These are phyloP conservation scores for Serendipita sp. DNA, from an alignment of 768 basidiomycete species.

Conservation along the genomic window DNA sequence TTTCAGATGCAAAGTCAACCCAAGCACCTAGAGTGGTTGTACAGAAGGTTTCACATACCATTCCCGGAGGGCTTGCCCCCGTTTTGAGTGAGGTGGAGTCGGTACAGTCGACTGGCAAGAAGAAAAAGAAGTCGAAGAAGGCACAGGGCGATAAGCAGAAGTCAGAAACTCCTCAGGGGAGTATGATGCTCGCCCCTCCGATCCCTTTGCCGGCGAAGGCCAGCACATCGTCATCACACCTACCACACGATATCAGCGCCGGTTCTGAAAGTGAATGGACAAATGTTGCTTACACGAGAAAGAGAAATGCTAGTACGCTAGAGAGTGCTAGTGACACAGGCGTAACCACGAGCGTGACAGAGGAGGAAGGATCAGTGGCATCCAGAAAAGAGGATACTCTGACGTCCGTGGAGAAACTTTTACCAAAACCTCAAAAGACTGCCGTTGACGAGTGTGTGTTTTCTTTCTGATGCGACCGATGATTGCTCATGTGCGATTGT, in stretches of 20 bases:
- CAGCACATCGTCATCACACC: not conserved
- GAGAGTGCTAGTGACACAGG: conserved; percentile 10
- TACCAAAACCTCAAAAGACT: conserved; percentile 50
- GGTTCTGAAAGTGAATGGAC: not conserved
- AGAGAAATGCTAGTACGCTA: not conserved
- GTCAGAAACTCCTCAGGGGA: not conserved
- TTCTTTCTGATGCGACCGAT: not conserved
- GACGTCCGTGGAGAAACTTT: conserved; percentile 43
- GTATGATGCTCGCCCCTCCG: conserved; percentile 4
- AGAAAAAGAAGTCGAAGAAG: conserved; percentile 5
- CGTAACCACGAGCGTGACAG: conserved; percentile 11
- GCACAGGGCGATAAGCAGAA: conserved; percentile 3
- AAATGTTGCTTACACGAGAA: not conserved
- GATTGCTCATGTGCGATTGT: conserved; percentile 10
- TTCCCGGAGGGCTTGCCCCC: conserved; percentile 1
- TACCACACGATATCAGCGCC: not conserved
- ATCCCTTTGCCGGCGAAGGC: not conserved
- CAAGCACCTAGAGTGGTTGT: not conserved
- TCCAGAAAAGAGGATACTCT: not conserved
- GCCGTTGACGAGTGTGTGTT: conserved; percentile 49
- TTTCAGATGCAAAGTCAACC: not conserved
- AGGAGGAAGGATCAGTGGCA: conserved; percentile 9
- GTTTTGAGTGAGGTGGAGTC: conserved; percentile 2
- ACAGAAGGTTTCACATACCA: not conserved
- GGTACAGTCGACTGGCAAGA: not conserved